Conservation (phyloP, 306 rosid species). For the Prosopis cineraria region DNA sequence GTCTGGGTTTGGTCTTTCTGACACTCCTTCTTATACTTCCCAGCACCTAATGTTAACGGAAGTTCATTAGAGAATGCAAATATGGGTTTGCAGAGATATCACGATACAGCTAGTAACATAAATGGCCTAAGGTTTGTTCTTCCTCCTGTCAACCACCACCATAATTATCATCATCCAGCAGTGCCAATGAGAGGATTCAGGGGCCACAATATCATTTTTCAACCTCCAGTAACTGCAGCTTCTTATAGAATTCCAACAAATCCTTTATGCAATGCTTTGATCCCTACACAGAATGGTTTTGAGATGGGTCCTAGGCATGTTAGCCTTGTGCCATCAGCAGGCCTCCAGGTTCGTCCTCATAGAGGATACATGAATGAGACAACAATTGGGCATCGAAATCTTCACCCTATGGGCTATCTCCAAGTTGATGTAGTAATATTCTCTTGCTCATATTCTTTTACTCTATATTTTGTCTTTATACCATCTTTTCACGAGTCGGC, state of each 20-base stretch:
- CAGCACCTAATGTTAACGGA: slow-evolving; percentile 44
- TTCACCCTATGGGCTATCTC: slow-evolving; percentile 54
- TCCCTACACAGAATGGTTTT: slow-evolving; percentile 46
- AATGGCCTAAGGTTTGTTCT: slow-evolving; percentile 49
- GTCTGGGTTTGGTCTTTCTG: slow-evolving; percentile 16
- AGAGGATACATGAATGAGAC: slow-evolving; percentile 46
- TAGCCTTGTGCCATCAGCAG: slow-evolving; percentile 47
- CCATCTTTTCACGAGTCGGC: neutral
- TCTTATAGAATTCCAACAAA: slow-evolving; percentile 54
- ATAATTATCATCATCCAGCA: slow-evolving; percentile 46
- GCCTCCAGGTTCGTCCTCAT: slow-evolving; percentile 52
- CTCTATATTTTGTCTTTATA: neutral
- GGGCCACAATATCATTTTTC: slow-evolving; percentile 53
- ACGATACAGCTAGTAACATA: slow-evolving; percentile 49
- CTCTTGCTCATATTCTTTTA: slow-evolving; percentile 9
- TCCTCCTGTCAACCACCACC: slow-evolving; percentile 48
- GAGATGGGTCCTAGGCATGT: slow-evolving; percentile 59
- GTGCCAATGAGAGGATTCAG: slow-evolving; percentile 50
- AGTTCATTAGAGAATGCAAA: slow-evolving; percentile 47
- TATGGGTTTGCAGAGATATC: slow-evolving; percentile 65
- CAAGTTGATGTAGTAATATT: slow-evolving; percentile 64
- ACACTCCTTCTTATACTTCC: slow-evolving; percentile 8
- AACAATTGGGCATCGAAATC: slow-evolving; percentile 53
- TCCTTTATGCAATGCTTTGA: slow-evolving; percentile 42
- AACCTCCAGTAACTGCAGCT: slow-evolving; percentile 50